Evolutionary conservation across 2,329 filamentous ascomycete genomes (phyloP).

Genomic region (Aspergillus melleus): DNA sequence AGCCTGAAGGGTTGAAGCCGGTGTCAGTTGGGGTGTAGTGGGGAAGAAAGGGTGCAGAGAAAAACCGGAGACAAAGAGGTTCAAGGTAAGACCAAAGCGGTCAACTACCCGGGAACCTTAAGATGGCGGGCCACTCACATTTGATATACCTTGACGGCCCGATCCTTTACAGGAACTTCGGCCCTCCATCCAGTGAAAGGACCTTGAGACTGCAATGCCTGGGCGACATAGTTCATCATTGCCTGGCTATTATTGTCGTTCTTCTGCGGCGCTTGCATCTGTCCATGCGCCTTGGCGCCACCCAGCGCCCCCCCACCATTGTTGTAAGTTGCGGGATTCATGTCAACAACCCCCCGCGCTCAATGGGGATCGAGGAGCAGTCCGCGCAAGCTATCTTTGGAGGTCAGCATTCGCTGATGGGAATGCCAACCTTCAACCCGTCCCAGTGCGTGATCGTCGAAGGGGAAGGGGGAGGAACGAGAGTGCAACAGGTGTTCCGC

Average conservation of each 20-base stretch:
- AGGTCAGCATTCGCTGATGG: conserved; percentile 39
- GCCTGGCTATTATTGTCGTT: conserved; percentile 25
- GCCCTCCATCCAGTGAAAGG: conserved; percentile 48
- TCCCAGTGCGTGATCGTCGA: conserved; percentile 4
- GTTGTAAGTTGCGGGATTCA: conserved; percentile 44
- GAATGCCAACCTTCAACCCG: conserved; percentile 11
- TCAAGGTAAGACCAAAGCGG: background rate
- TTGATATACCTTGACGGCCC: conserved; percentile 45
- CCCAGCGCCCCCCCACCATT: conserved; percentile 27
- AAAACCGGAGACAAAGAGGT: background rate
- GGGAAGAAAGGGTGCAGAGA: background rate
- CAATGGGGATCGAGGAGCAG: conserved; percentile 38
- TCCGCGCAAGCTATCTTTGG: conserved; percentile 29
- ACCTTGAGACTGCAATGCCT: conserved; percentile 42
- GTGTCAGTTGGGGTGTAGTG: background rate
- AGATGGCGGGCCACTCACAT: conserved; percentile 37
- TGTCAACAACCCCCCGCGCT: conserved; percentile 37
- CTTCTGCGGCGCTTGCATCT: conserved; percentile 34
- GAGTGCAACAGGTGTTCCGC: background rate
- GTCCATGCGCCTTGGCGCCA: conserved; percentile 33
- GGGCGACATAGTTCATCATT: conserved; percentile 41
- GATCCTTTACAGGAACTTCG: conserved; percentile 40
- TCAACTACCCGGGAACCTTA: background rate
- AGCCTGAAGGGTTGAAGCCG: conserved; percentile 33
- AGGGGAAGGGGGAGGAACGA: background rate